These are phyloP conservation scores for Puccinia novopanici DNA, from an alignment of 1,284 basidiomycete species.

Conservation along the genomic window DNA sequence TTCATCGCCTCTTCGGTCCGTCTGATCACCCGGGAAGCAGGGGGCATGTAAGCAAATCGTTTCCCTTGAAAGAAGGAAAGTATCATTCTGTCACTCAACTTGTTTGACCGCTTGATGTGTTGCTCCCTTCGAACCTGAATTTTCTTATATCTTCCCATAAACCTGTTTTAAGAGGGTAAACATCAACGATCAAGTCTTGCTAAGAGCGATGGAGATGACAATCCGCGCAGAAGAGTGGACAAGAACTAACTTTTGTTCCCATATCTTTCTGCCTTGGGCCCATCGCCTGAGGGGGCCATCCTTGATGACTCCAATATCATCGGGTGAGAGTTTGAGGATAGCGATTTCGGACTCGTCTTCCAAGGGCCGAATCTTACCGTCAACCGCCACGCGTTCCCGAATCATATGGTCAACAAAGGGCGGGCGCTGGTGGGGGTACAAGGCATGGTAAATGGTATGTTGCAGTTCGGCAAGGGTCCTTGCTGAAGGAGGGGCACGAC, in stretches of 20 bases:
- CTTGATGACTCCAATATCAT: conserved; percentile 65
- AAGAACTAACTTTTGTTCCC: conserved; percentile 53
- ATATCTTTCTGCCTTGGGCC: conserved; percentile 54
- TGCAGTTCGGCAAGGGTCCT: conserved; percentile 51
- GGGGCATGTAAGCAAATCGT: neutral
- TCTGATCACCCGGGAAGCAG: neutral
- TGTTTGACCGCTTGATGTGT: conserved; percentile 36
- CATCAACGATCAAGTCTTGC: no score
- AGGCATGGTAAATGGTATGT: conserved; percentile 55
- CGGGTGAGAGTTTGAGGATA: conserved; percentile 68
- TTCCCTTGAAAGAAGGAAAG: neutral
- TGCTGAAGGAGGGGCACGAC: neutral
- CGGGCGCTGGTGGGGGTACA: conserved; percentile 54
- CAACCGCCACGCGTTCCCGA: conserved; percentile 79
- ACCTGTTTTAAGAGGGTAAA: conserved; percentile 3
- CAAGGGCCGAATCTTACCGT: conserved; percentile 74
- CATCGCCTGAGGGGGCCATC: conserved; percentile 59
- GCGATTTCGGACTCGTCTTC: conserved; percentile 71
- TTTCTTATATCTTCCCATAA: conserved; percentile 43
- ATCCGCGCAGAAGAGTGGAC: neutral
- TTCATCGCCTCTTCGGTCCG: conserved; percentile 12
- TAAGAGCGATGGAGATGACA: no score
- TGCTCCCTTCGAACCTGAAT: conserved; percentile 39
- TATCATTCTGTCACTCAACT: conserved; percentile 19
- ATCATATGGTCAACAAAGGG: conserved; percentile 67